Percentiles rank a stretch among this genome's conserved stretches.
These are phyloP conservation scores for Alternaria ethzedia DNA, from an alignment of 2,329 filamentous ascomycete genomes.

Conservation along the genomic window DNA sequence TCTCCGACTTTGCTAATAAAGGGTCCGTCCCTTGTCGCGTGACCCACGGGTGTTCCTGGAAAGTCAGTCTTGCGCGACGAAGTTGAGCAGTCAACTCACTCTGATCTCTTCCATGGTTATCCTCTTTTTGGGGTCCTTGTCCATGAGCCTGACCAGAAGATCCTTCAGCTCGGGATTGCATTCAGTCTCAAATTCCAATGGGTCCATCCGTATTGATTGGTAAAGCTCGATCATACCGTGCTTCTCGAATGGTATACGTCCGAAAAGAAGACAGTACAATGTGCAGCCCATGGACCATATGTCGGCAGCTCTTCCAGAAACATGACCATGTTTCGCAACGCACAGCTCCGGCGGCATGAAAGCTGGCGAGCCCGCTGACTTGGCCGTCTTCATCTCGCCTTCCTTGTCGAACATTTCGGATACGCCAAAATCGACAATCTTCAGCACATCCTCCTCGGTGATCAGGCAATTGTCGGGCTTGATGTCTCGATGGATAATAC, in stretches of 20 bases:
- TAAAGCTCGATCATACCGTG: constrained; percentile 84
- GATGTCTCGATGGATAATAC: constrained; percentile 94
- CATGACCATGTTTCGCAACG: constrained; percentile 80
- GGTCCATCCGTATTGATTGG: constrained; percentile 80
- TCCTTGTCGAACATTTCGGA: constrained; percentile 97
- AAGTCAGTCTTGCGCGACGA: constrained; percentile 15
- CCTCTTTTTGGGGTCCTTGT: constrained; percentile 83
- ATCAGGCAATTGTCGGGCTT: constrained; percentile 96
- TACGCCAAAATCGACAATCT: constrained; percentile 98
- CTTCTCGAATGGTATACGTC: constrained; percentile 83
- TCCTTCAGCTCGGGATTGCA: constrained; percentile 74
- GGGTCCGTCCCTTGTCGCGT: constrained; percentile 79
- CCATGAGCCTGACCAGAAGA: constrained; percentile 74
- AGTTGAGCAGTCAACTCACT: constrained; percentile 59
- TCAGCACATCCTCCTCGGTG: constrained; percentile 89
- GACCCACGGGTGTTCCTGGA: constrained; percentile 89
- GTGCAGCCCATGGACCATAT: constrained; percentile 99
- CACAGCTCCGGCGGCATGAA: constrained; percentile 95
- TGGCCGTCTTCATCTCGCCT: constrained; percentile 85
- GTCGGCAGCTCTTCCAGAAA: constrained; percentile 88
- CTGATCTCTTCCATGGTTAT: constrained; percentile 84
- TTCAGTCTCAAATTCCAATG: constrained; percentile 66
- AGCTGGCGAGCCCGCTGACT: constrained; percentile 91
- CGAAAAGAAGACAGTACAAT: constrained; percentile 89
- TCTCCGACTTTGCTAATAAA: constrained; percentile 81